phyloP scores from a whole-genome alignment of 306 rosid species.

The Vigna hirtella region DNA sequence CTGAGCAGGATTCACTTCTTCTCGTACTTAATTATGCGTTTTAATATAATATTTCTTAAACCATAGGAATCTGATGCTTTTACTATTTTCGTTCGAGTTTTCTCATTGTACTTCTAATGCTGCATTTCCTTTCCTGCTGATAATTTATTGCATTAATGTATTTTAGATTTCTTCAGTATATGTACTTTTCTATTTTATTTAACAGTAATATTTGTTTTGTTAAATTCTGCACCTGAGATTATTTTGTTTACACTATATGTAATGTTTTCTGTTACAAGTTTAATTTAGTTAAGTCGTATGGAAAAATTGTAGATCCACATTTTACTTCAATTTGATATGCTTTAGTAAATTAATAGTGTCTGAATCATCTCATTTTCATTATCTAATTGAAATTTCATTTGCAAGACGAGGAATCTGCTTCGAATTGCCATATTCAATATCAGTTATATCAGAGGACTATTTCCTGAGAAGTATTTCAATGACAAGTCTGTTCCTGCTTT shows the following conservation, averaged over 20 bases:
- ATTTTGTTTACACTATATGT: conserved; percentile 8
- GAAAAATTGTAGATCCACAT: background rate
- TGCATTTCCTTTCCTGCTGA: conserved; percentile 37
- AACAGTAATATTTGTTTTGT: background rate
- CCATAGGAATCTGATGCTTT: background rate
- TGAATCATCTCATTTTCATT: conserved; percentile 18
- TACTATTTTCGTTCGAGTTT: background rate
- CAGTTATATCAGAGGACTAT: conserved; percentile 95
- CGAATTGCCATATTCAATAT: conserved; percentile 94
- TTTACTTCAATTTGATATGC: conserved; percentile 14
- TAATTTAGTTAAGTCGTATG: background rate
- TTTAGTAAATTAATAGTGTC: conserved; percentile 21
- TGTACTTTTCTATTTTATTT: background rate
- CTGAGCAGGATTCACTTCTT: conserved; percentile 96
- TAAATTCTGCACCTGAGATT: conserved; percentile 30
- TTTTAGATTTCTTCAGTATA: conserved; percentile 30
- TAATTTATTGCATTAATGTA: conserved; percentile 14
- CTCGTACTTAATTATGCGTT: conserved; percentile 59
- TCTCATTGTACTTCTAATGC: conserved; percentile 22
- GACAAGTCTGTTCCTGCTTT: conserved; percentile 94
- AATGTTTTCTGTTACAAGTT: conserved; percentile 16
- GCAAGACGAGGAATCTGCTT: conserved; percentile 92
- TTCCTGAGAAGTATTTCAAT: conserved; percentile 93
- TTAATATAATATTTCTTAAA: background rate
- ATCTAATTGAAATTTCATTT: conserved; percentile 33